Conservation (phyloP, 345 rosid genomes). For the Populus davidiana region DNA sequence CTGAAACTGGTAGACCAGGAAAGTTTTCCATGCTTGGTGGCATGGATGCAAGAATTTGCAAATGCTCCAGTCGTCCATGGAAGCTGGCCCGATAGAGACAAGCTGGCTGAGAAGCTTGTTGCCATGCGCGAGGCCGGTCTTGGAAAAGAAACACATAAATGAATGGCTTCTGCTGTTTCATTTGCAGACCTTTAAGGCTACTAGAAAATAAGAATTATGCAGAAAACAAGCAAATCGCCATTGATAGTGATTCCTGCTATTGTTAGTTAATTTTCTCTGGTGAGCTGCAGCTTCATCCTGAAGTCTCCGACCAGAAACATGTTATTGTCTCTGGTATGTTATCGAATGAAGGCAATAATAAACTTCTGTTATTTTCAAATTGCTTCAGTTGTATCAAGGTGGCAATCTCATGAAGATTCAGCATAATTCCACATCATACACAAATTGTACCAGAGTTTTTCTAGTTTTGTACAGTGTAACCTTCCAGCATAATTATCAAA, state of each 20-base stretch:
- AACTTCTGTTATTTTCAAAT: not conserved
- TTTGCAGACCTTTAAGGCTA: not conserved
- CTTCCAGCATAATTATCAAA: too few species aligned
- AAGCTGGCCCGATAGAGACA: constrained; percentile 5
- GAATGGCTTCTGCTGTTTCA: not conserved
- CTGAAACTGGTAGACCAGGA: not conserved
- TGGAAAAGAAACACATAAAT: not conserved
- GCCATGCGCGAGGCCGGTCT: not conserved
- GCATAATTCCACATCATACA: too few species aligned
- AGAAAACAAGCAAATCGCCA: not conserved
- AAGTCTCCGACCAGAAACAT: not conserved
- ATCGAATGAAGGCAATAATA: not conserved
- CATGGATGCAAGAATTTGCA: constrained; percentile 7
- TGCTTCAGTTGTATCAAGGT: not conserved
- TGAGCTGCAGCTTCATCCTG: not conserved
- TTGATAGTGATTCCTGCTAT: not conserved
- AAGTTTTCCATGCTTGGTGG: not conserved
- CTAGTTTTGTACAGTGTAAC: too few species aligned
- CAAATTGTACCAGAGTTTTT: too few species aligned
- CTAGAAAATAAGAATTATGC: not conserved
- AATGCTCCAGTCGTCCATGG: constrained; percentile 2
- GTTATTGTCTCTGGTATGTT: not conserved
- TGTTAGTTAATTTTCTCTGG: not conserved
- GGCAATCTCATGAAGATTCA: too few species aligned
- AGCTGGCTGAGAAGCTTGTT: not conserved